These are phyloP conservation scores for Trametes pubescens DNA, from an alignment of 1,284 basidiomycete species.

Conservation along the genomic window DNA sequence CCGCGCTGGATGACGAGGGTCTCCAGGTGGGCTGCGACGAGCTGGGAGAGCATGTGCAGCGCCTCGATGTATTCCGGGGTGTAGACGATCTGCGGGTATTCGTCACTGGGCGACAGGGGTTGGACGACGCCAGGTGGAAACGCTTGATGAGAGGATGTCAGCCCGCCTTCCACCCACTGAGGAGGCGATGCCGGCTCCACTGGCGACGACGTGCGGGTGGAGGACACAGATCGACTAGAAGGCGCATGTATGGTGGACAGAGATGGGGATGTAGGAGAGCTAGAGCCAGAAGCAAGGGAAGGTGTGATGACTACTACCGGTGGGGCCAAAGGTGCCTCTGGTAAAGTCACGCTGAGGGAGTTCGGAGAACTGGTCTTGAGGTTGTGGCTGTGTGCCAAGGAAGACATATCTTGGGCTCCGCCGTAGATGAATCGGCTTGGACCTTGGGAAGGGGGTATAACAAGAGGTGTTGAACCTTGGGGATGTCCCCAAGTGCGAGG, in stretches of 20 bases:
- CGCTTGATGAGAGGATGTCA: not conserved
- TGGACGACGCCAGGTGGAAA: not conserved
- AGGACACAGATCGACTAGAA: not conserved
- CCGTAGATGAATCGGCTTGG: not conserved
- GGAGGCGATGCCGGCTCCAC: not conserved
- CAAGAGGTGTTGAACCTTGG: not conserved
- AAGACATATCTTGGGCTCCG: not conserved
- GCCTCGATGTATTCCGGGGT: constrained; percentile 1
- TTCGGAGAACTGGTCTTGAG: not conserved
- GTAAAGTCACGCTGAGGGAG: not conserved
- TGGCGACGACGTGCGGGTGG: not conserved
- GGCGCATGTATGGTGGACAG: not conserved
- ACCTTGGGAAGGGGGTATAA: not conserved
- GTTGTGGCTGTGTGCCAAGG: not conserved
- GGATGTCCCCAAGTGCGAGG: not conserved
- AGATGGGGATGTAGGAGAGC: not conserved
- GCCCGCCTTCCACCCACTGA: not conserved
- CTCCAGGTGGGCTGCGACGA: constrained; percentile 6
- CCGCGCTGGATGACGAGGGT: constrained; percentile 10
- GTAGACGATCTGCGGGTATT: constrained; percentile 1
- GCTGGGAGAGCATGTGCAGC: not conserved
- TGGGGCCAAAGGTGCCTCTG: not conserved
- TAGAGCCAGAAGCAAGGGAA: not conserved
- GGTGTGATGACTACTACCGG: not conserved
- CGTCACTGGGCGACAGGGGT: not conserved